Percentiles rank a stretch among this genome's conserved stretches.
phyloP scores from a whole-genome alignment of 805 yeast species.

The Saccharomyces mikatae region DNA sequence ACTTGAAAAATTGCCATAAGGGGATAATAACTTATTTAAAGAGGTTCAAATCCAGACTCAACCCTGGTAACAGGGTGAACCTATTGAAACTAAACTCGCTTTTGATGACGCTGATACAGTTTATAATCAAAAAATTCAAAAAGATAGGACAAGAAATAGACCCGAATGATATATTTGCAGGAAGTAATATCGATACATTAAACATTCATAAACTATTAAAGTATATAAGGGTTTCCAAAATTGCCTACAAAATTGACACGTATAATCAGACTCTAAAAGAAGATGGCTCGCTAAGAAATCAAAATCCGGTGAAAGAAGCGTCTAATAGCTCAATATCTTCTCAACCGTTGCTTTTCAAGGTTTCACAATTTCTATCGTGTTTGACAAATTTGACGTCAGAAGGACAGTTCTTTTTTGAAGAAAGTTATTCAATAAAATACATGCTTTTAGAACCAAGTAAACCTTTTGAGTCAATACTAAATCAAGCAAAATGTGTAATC shows the following conservation, averaged over 20 bases:
- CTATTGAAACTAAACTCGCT: conserved; percentile 55
- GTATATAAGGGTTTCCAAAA: conserved; percentile 59
- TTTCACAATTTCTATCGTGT: conserved; percentile 55
- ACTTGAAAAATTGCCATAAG: conserved; percentile 37
- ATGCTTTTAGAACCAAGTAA: conserved; percentile 74
- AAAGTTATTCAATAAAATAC: conserved; percentile 44
- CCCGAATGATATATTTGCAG: conserved; percentile 45
- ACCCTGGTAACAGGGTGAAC: conserved; percentile 63
- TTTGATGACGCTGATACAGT: conserved; percentile 43
- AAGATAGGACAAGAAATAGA: conserved; percentile 50
- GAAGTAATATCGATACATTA: conserved; percentile 57
- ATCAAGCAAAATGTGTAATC: conserved; percentile 58
- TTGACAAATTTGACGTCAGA: conserved; percentile 69
- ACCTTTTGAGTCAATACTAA: conserved; percentile 56
- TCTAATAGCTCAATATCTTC: conserved; percentile 3
- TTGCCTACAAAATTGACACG: conserved; percentile 75
- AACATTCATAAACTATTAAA: conserved; percentile 60
- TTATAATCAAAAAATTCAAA: conserved; percentile 33
- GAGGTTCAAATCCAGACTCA: conserved; percentile 57
- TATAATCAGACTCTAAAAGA: conserved; percentile 38
- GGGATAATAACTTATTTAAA: conserved; percentile 49
- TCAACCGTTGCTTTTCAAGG: conserved; percentile 54
- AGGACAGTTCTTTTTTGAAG: conserved; percentile 63
- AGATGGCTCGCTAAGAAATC: conserved; percentile 5
- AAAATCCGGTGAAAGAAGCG: conserved; percentile 4